A percentile compares a stretch with the other conserved stretches of the same genome.
phyloP scores from a whole-genome alignment of 1,284 basidiomycete genomes.

The Leccinum pachyderme region DNA sequence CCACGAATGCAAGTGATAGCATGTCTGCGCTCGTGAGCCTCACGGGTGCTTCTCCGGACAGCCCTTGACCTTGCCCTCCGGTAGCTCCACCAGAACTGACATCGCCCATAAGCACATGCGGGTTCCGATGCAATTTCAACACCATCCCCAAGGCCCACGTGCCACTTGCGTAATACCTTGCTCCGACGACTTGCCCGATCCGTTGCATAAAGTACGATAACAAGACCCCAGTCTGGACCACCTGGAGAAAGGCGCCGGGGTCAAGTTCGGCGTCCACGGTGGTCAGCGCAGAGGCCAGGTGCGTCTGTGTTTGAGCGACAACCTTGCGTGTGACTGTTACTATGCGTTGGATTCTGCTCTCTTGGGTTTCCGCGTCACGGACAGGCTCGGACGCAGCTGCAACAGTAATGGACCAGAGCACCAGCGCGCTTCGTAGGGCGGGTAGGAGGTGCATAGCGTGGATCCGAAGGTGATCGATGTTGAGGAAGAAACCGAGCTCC shows the following conservation, averaged over 20 bases:
- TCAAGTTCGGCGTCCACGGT: slow-evolving; percentile 14
- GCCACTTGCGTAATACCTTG: slow-evolving; percentile 42
- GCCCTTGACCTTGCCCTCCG: neutral
- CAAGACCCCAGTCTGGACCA: slow-evolving; percentile 48
- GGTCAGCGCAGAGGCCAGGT: slow-evolving; percentile 21
- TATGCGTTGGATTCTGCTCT: neutral
- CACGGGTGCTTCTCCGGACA: neutral
- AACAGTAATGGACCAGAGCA: slow-evolving; percentile 39
- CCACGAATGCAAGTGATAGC: slow-evolving; percentile 4
- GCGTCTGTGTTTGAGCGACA: slow-evolving; percentile 33
- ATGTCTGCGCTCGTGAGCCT: neutral
- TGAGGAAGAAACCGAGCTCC: slow-evolving; percentile 36
- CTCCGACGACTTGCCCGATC: slow-evolving; percentile 41
- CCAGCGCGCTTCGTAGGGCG: slow-evolving; percentile 34
- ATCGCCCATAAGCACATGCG: neutral
- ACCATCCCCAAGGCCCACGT: slow-evolving; percentile 38
- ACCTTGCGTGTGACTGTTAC: slow-evolving; percentile 20
- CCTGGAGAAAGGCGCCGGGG: slow-evolving; percentile 37
- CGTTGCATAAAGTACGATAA: slow-evolving; percentile 44
- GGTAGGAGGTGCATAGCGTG: slow-evolving; percentile 25
- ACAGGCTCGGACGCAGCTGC: slow-evolving; percentile 22
- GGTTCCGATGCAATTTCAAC: slow-evolving; percentile 35
- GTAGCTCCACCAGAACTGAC: neutral
- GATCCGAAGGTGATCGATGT: slow-evolving; percentile 30
- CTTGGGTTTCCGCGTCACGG: neutral